A percentile compares a stretch with the other conserved stretches of the same genome.
Evolutionary conservation across 164 flowering plant genomes (phyloP).

Genomic region (Sedum album): DNA sequence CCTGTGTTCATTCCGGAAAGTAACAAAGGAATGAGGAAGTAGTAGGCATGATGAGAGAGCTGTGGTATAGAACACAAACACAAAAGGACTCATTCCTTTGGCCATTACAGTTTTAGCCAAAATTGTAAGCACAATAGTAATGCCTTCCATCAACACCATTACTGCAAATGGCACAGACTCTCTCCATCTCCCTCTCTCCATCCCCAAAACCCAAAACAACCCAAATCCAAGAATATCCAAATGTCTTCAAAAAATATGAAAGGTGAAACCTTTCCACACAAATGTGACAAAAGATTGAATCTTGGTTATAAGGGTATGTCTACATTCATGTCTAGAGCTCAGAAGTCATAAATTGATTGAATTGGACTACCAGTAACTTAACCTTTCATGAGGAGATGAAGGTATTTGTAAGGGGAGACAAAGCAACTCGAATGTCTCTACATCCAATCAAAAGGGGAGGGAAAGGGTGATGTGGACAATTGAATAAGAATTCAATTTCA

Average conservation of each 20-base stretch:
- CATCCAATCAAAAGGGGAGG: slow-evolving; percentile 11
- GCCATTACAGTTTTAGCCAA: slow-evolving; percentile 32
- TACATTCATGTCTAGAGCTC: background rate
- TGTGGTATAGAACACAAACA: slow-evolving; percentile 43
- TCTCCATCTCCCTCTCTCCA: slow-evolving; percentile 8
- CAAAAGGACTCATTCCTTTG: slow-evolving; percentile 39
- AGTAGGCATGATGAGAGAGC: slow-evolving; percentile 36
- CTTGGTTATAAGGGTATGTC: background rate
- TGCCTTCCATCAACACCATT: slow-evolving; percentile 38
- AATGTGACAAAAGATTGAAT: background rate
- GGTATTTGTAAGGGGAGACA: slow-evolving; percentile 18
- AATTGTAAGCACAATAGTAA: slow-evolving; percentile 32
- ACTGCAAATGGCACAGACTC: slow-evolving; percentile 23
- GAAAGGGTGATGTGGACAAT: slow-evolving; percentile 3
- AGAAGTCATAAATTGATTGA: background rate
- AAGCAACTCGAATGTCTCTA: slow-evolving; percentile 19
- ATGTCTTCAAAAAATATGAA: background rate
- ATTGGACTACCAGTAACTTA: slow-evolving; percentile 3
- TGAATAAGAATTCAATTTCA: background rate
- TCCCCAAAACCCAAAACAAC: slow-evolving; percentile 5
- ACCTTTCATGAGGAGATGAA: slow-evolving; percentile 18
- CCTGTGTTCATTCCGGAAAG: slow-evolving; percentile 20
- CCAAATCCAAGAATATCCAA: background rate
- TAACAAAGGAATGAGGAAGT: slow-evolving; percentile 30
- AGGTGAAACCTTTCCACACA: background rate